Evolutionary conservation across 192 early-diverging fungal species (phyloP), one percentile per base, ranked within the genome.

Genomic region (Entomortierella parvispora): DNA sequence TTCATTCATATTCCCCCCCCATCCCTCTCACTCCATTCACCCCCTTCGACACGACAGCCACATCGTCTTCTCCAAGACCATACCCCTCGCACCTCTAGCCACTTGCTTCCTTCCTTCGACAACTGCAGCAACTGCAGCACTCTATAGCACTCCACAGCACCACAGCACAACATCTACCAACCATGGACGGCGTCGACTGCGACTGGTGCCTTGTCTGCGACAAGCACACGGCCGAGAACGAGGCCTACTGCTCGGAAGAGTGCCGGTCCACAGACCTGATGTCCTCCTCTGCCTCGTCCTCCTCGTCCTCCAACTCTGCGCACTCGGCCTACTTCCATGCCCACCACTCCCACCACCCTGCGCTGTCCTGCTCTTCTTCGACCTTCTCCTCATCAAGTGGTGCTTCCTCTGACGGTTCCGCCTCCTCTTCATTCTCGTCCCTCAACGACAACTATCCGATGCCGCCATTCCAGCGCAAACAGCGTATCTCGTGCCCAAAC

Each of bases 171-270:
- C 28, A 20, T 26, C 23, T 20, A 47, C 33, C 29, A 28, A 47
- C 31, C 18, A 76, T 76, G 72, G 65, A 76, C 65, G 72, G 72
- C 40, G 72, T 76, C 45, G 72, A 76, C 59, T 76, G 72, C 65
- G 72, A 76, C 65, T 76, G 72, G 72, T 76, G 72, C 47, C 50
- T 76, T 50, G 44, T 76, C 12, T 76, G 72, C 31, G 72, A 67
- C 3, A 62, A 62, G 46, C 72, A 68, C 37, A 76, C 72, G 8
- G 56, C 55, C 14, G 72, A 76, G 26, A 64, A 64, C 33, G 65
- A 67, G 46, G 51, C 72, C 45, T 76, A 76, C 43, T 76, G 72
- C 33, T 76, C 72, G 51, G 72, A 76, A 53, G 72, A 76, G 49
- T 76, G 72, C 47, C 72, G 72, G 28, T 49, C 59, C 18, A 76